These are phyloP conservation scores for Melanomma pulvis-pyrius DNA, from an alignment of 495 filamentous ascomycete genomes.

Conservation along the genomic window DNA sequence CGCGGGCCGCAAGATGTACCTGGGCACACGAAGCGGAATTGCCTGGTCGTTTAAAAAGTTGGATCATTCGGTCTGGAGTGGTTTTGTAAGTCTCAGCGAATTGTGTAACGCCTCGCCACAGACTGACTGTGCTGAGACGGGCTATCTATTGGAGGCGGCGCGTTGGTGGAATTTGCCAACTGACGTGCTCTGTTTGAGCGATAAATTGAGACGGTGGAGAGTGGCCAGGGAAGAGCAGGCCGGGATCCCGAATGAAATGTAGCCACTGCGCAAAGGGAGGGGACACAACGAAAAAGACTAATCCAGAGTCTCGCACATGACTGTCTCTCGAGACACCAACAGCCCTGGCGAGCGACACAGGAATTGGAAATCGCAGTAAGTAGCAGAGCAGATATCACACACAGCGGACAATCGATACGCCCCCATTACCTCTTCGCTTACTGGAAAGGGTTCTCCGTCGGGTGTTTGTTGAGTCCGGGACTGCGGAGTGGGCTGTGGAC, in stretches of 20 bases:
- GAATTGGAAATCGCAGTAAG: neutral
- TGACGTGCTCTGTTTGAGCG: neutral
- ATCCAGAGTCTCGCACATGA: neutral
- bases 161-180: neutral
- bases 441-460: too few relatives aligned
- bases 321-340: neutral
- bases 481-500: neutral
- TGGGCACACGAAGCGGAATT: neutral
- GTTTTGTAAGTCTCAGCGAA: neutral
- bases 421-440: neutral
- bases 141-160: neutral
- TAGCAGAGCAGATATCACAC: neutral
- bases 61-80: neutral
- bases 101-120: neutral
- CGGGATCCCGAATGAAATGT: neutral
- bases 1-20: neutral
- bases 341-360: neutral
- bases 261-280: neutral
- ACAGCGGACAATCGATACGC: neutral
- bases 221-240: neutral
- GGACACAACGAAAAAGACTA: neutral
- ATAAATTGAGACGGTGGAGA: neutral
- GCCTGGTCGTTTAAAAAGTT: neutral
- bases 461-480: neutral
- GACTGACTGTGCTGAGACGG: neutral